phyloP scores from a whole-genome alignment of 176 grass and related monocot genomes.

The Ensete ventricosum region DNA sequence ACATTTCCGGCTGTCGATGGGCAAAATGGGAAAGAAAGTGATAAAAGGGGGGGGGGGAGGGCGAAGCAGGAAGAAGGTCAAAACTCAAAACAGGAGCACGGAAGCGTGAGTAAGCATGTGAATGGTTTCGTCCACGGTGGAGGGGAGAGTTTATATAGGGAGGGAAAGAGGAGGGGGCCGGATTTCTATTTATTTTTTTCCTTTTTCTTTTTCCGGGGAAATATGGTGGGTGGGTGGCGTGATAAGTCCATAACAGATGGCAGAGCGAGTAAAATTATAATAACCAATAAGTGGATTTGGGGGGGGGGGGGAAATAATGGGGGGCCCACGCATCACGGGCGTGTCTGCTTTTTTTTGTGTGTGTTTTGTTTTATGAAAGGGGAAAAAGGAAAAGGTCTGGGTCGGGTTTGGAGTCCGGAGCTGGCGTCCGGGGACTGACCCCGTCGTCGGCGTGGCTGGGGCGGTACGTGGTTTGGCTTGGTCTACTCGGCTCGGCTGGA shows the following conservation, averaged over 20 bases:
- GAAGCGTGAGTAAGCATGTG: background rate
- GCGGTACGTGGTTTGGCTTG: background rate
- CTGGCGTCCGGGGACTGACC: background rate
- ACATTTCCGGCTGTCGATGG: background rate
- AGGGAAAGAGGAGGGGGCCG: background rate
- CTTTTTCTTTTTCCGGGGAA: background rate
- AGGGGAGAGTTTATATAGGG: background rate
- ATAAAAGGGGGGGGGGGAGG: background rate
- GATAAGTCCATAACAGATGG: too few relatives aligned
- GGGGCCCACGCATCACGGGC: background rate
- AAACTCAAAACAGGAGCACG: background rate
- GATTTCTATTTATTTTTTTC: background rate
- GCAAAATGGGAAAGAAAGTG: background rate
- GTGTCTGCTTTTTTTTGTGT: background rate
- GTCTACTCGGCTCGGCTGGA: background rate
- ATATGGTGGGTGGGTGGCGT: too few relatives aligned
- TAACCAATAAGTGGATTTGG: too few relatives aligned
- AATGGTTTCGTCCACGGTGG: background rate
- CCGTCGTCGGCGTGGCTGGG: too few relatives aligned
- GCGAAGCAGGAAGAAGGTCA: too few relatives aligned
- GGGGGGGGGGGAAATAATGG: too few relatives aligned
- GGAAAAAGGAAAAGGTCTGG: too few relatives aligned
- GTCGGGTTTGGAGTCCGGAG: background rate
- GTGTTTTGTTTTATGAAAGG: background rate
- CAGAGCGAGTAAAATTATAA: too few relatives aligned